Conservation (phyloP, 2,329 filamentous ascomycete species). For the Cephalotrichum gorgonifer region DNA sequence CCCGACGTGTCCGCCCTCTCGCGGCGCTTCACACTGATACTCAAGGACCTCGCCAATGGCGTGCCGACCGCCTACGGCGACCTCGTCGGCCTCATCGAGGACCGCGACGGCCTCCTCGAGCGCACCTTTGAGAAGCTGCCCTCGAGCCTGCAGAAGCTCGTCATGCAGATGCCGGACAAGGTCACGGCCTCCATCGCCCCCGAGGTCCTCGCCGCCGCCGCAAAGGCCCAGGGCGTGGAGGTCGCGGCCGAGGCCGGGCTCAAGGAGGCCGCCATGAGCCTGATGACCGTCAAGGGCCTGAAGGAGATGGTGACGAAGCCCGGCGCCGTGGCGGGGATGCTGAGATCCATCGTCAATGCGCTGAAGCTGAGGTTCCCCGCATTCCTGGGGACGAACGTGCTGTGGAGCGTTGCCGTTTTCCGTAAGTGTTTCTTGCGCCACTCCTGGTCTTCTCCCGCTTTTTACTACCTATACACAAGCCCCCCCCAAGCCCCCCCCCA, state of each 20-base stretch:
- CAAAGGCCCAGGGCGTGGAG: constrained; percentile 60
- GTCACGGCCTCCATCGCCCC: constrained; percentile 67
- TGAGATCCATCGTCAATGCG: constrained; percentile 85
- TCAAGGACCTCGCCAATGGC: constrained; percentile 86
- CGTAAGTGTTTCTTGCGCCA: too few species aligned
- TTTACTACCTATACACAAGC: too few species aligned
- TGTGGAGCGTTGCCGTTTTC: constrained; percentile 83
- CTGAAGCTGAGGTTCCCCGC: constrained; percentile 82
- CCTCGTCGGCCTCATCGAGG: constrained; percentile 54
- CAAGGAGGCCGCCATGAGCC: constrained; percentile 48
- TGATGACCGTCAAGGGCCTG: constrained; percentile 61
- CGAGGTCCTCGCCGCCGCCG: constrained; percentile 69
- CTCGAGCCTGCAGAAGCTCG: constrained; percentile 70
- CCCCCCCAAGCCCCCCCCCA: too few species aligned
- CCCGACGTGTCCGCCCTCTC: constrained; percentile 74
- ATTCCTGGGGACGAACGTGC: constrained; percentile 80
- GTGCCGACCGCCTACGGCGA: constrained; percentile 90
- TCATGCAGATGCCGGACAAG: constrained; percentile 75
- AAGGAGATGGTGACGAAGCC: constrained; percentile 77
- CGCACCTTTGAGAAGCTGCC: constrained; percentile 60
- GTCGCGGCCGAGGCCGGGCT: constrained; percentile 34
- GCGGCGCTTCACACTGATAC: constrained; percentile 74
- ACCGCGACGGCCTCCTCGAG: constrained; percentile 49
- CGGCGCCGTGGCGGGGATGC: constrained; percentile 71
- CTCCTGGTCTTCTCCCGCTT: too few species aligned